A percentile compares a stretch with the other conserved stretches of the same genome.
These are phyloP conservation scores for Xylariaceae sp. DNA, from an alignment of 2,329 filamentous ascomycete species.

Conservation along the genomic window DNA sequence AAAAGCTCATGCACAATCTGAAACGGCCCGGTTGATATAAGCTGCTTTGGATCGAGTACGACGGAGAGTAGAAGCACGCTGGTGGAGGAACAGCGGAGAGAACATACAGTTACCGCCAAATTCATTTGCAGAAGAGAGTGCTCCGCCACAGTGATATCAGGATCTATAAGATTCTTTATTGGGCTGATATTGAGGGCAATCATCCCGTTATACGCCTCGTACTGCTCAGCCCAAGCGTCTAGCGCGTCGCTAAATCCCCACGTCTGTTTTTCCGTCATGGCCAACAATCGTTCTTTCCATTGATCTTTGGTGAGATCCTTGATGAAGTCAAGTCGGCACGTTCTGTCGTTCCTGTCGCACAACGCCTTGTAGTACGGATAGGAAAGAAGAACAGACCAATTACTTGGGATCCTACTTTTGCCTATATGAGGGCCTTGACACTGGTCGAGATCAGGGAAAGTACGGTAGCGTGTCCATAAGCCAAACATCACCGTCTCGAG, in stretches of 20 bases:
- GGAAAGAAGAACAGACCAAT: background rate
- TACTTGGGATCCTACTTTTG: background rate
- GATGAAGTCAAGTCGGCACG: background rate
- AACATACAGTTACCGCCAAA: slow-evolving; percentile 1
- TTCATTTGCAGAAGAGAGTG: background rate
- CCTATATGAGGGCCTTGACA: background rate
- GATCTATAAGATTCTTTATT: background rate
- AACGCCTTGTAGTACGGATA: background rate
- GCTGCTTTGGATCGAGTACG: too few species aligned
- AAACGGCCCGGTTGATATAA: background rate
- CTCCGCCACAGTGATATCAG: slow-evolving; percentile 7
- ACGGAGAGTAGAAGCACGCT: background rate
- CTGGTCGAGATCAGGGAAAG: background rate
- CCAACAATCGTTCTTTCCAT: background rate
- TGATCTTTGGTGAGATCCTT: background rate
- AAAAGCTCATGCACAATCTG: slow-evolving; percentile 10
- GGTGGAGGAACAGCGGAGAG: background rate
- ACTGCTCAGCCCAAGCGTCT: background rate
- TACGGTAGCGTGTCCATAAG: background rate
- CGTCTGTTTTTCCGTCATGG: background rate
- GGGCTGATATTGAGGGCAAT: background rate
- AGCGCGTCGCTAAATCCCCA: background rate
- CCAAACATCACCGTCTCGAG: slow-evolving; percentile 8
- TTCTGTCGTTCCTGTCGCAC: fast-evolving
- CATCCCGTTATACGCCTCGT: background rate